phyloP scores from a whole-genome alignment of 1,139 yeast species.

The Suhomyces maxii region DNA sequence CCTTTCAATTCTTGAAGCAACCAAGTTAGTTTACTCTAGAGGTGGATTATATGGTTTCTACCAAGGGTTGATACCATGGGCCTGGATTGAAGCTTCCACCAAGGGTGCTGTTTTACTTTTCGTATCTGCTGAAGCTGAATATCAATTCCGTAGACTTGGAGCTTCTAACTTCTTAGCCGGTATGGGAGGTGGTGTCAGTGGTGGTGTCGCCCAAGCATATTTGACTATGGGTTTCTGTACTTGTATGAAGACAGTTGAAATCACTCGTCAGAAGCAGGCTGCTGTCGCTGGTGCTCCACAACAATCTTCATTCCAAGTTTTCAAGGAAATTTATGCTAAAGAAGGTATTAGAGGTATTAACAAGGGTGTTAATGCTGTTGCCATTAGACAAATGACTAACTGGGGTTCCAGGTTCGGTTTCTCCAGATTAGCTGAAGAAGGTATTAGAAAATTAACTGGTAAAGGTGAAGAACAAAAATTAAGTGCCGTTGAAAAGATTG shows the following conservation, averaged over 20 bases:
- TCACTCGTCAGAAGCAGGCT: conserved; percentile 84
- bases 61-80: conserved; percentile 99
- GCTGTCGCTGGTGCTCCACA: conserved; percentile 58
- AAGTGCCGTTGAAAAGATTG: conserved; percentile 74
- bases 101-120: conserved; percentile 97
- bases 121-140: conserved; percentile 91
- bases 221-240: conserved; percentile 97
- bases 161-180: conserved; percentile 77
- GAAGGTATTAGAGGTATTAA: conserved; percentile 95
- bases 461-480: conserved; percentile 65
- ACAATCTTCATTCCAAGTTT: conserved; percentile 82
- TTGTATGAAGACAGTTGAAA: conserved; percentile 97
- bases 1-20: conserved; percentile 65
- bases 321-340: conserved; percentile 73
- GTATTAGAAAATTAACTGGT: conserved; percentile 62
- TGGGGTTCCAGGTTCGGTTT: conserved; percentile 98
- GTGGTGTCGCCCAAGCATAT: conserved; percentile 96
- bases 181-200: conserved; percentile 90
- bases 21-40: conserved; percentile 80
- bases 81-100: conserved; percentile 99
- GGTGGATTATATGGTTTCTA: conserved; percentile 92
- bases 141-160: conserved; percentile 64
- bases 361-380: conserved; percentile 99
- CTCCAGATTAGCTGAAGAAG: conserved; percentile 87
- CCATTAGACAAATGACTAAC: conserved; percentile 96